These are phyloP conservation scores for Sporisorium sorghi DNA, from an alignment of 1,284 basidiomycete species.

Conservation along the genomic window DNA sequence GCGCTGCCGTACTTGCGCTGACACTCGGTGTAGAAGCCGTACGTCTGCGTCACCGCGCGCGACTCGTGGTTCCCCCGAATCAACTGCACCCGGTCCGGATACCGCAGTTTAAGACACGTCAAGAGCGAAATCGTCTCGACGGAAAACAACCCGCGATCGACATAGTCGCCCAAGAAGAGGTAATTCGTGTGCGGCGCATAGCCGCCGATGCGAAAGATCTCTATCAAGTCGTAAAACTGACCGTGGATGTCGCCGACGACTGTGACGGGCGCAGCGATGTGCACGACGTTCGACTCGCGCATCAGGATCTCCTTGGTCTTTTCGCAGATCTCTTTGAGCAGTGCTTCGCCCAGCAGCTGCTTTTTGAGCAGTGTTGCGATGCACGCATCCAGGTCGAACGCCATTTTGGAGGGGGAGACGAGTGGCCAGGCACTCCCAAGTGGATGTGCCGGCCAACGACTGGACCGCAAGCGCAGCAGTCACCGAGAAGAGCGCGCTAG, in stretches of 20 bases:
- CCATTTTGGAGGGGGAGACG: constrained; percentile 42
- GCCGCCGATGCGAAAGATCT: constrained; percentile 98
- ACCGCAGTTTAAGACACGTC: constrained; percentile 95
- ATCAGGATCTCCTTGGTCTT: constrained; percentile 79
- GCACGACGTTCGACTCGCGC: constrained; percentile 98
- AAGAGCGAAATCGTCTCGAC: constrained; percentile 98
- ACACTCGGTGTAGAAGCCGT: constrained; percentile 99
- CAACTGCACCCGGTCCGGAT: constrained; percentile 95
- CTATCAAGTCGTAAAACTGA: constrained; percentile 97
- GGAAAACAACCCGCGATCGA: constrained; percentile 95
- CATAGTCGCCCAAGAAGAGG: constrained; percentile 87
- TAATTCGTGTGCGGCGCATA: constrained; percentile 97
- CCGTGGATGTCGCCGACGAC: constrained; percentile 99
- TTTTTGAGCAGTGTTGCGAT: constrained; percentile 67
- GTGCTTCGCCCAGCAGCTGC: constrained; percentile 67
- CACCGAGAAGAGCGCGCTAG: background rate
- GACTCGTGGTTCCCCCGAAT: constrained; percentile 99
- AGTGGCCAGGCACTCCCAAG: background rate
- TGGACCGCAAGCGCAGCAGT: background rate
- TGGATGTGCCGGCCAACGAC: background rate
- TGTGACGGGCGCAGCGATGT: constrained; percentile 96
- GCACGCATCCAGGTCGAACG: constrained; percentile 68
- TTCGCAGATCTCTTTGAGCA: constrained; percentile 68
- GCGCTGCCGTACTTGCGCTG: constrained; percentile 90
- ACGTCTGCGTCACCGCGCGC: constrained; percentile 96